These are phyloP conservation scores for Luffa aegyptiaca DNA, from an alignment of 306 rosid genomes.

Conservation along the genomic window DNA sequence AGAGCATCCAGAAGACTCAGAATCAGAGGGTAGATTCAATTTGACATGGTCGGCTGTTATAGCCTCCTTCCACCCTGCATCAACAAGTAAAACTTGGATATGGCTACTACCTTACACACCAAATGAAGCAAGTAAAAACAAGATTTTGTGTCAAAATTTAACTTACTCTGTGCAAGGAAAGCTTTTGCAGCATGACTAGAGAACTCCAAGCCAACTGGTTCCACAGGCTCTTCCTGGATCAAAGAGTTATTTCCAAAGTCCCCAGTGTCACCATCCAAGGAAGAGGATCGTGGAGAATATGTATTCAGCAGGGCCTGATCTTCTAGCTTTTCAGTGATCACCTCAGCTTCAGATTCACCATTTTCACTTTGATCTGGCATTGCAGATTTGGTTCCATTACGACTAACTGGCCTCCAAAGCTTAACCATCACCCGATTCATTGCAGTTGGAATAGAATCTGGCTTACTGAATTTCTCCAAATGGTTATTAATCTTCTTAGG, in stretches of 20 bases:
- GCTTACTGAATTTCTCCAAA: conserved; percentile 36
- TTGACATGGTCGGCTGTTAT: conserved; percentile 39
- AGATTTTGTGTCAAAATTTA: not conserved
- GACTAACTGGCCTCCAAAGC: conserved; percentile 54
- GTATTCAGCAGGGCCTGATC: conserved; percentile 18
- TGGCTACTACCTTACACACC: not conserved
- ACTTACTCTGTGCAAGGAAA: conserved; percentile 64
- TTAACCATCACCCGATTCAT: conserved; percentile 28
- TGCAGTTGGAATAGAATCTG: conserved; percentile 25
- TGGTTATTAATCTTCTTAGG: conserved; percentile 23
- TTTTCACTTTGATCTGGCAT: conserved; percentile 27
- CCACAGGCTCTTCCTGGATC: conserved; percentile 12
- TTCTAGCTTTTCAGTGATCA: conserved; percentile 19
- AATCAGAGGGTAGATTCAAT: conserved; percentile 32
- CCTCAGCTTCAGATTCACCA: conserved; percentile 28
- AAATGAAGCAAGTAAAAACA: not conserved
- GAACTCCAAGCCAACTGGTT: conserved; percentile 18
- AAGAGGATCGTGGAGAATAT: conserved; percentile 23
- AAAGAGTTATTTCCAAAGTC: conserved; percentile 13
- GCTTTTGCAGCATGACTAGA: conserved; percentile 34
- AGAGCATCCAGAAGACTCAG: conserved; percentile 20
- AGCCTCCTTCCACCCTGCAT: conserved; percentile 81
- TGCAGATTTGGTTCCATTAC: conserved; percentile 25
- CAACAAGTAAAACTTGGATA: conserved; percentile 4
- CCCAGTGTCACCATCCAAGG: conserved; percentile 19